phyloP scores from a whole-genome alignment of 2,329 filamentous ascomycete species.

The Botrytis sinoallii region DNA sequence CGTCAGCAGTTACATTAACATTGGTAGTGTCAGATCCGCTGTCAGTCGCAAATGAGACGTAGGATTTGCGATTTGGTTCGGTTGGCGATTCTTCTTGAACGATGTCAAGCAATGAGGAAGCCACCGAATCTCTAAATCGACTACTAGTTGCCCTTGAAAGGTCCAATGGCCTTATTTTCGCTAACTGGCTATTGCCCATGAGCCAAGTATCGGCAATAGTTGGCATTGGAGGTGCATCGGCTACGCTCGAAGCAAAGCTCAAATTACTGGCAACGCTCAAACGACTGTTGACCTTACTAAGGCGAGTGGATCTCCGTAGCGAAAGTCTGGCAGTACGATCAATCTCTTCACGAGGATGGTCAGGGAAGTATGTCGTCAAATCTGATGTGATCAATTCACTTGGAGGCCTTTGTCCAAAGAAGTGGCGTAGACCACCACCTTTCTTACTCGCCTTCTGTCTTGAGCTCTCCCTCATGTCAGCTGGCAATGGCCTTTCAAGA shows the following conservation, averaged over 20 bases:
- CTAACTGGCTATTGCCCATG: slow-evolving; percentile 54
- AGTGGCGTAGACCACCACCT: slow-evolving; percentile 64
- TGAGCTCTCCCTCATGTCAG: slow-evolving; percentile 37
- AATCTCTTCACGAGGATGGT: slow-evolving; percentile 90
- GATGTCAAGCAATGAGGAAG: slow-evolving; percentile 84
- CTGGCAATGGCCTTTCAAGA: slow-evolving; percentile 53
- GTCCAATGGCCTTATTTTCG: slow-evolving; percentile 48
- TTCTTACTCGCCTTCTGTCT: slow-evolving; percentile 46
- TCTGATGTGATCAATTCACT: slow-evolving; percentile 98
- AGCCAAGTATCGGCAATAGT: slow-evolving; percentile 95
- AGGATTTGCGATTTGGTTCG: slow-evolving; percentile 89
- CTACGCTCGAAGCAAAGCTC: slow-evolving; percentile 87
- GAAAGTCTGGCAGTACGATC: slow-evolving; percentile 93
- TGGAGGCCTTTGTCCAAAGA: slow-evolving; percentile 87
- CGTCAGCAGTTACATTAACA: slow-evolving; percentile 74
- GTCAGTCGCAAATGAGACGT: slow-evolving; percentile 68
- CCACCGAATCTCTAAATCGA: slow-evolving; percentile 80
- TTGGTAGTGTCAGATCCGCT: slow-evolving; percentile 67
- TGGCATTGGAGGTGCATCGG: slow-evolving; percentile 90
- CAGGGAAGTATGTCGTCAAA: slow-evolving; percentile 93
- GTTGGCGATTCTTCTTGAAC: slow-evolving; percentile 82
- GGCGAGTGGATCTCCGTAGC: slow-evolving; percentile 80
- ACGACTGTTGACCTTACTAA: slow-evolving; percentile 90
- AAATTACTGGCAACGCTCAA: slow-evolving; percentile 91
- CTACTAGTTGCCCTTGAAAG: slow-evolving; percentile 41